These are phyloP conservation scores for Aspergillus fijiensis DNA, from an alignment of 2,329 filamentous ascomycete genomes.

Conservation along the genomic window DNA sequence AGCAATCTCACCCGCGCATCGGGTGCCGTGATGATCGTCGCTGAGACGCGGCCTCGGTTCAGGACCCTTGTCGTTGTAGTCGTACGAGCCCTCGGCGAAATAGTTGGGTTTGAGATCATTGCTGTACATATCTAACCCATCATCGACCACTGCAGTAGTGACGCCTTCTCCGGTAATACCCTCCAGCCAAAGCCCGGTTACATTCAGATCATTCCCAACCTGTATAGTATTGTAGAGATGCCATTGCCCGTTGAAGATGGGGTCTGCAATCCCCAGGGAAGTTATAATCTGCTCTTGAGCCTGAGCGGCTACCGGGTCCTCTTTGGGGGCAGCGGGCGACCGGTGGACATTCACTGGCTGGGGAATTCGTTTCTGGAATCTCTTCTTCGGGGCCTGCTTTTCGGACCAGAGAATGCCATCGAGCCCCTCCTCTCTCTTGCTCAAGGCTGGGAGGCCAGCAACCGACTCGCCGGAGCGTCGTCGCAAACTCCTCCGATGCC, in stretches of 20 bases:
- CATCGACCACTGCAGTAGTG: conserved; percentile 92
- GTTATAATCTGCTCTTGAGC: conserved; percentile 62
- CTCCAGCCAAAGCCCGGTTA: conserved; percentile 88
- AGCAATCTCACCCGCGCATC: conserved; percentile 91
- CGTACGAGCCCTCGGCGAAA: conserved; percentile 86
- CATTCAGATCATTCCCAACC: conserved; percentile 87
- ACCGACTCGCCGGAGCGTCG: conserved; percentile 31
- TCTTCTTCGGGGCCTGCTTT: conserved; percentile 68
- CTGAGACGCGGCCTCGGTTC: conserved; percentile 78
- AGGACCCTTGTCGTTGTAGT: conserved; percentile 83
- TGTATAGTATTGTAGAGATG: conserved; percentile 84
- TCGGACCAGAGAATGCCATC: conserved; percentile 75
- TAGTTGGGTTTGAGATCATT: conserved; percentile 91
- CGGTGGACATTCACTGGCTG: conserved; percentile 34
- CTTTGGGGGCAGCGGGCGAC: conserved; percentile 45
- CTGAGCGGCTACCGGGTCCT: conserved; percentile 51
- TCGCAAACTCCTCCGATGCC: conserved; percentile 63
- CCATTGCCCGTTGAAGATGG: conserved; percentile 94
- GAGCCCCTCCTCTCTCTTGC: conserved; percentile 53
- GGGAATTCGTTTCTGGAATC: conserved; percentile 59
- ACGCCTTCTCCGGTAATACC: conserved; percentile 86
- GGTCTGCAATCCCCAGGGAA: conserved; percentile 75
- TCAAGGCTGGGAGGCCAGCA: conserved; percentile 9
- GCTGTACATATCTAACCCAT: conserved; percentile 94
- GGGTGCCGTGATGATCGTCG: conserved; percentile 88